phyloP scores from a whole-genome alignment of 1,284 basidiomycete species.

The Stygiomarasmius scandens region DNA sequence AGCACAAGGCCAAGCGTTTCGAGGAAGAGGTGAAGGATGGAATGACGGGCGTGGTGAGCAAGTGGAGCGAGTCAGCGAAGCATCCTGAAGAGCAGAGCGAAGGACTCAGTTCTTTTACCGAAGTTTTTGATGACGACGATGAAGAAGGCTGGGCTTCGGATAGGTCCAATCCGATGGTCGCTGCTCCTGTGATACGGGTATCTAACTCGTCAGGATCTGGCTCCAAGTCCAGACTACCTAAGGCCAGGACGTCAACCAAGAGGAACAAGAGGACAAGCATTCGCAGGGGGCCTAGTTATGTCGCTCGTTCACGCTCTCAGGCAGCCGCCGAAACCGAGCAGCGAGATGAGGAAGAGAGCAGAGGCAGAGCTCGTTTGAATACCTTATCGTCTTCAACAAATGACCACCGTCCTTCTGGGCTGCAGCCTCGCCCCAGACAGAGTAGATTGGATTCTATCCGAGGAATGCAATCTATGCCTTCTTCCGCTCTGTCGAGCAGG shows the following conservation, averaged over 20 bases:
- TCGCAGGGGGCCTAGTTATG: neutral
- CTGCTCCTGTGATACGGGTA: no score
- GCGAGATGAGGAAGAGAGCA: slow-evolving; percentile 5
- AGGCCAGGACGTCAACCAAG: slow-evolving; percentile 11
- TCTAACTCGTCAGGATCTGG: slow-evolving; percentile 1
- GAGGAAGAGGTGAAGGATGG: slow-evolving; percentile 4
- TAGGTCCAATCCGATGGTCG: slow-evolving; percentile 6
- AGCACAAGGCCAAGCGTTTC: slow-evolving; percentile 1
- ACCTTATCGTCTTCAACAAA: neutral
- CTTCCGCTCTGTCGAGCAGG: slow-evolving; percentile 6
- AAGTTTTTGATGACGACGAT: slow-evolving; percentile 19
- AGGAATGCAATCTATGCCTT: neutral
- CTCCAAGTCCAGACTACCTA: neutral
- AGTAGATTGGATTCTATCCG: slow-evolving; percentile 11
- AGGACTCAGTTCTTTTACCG: neutral
- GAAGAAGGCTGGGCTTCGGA: slow-evolving; percentile 35
- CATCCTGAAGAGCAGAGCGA: slow-evolving; percentile 13
- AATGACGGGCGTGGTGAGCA: neutral
- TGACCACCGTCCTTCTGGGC: neutral
- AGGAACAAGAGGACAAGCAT: slow-evolving; percentile 3
- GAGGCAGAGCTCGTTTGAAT: neutral
- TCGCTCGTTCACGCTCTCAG: neutral
- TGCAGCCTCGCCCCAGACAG: slow-evolving; percentile 1
- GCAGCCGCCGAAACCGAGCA: neutral
- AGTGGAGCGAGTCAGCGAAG: neutral